Evolutionary conservation across 805 yeast species (phyloP).

Genomic region (Kuraishia capsulata): DNA sequence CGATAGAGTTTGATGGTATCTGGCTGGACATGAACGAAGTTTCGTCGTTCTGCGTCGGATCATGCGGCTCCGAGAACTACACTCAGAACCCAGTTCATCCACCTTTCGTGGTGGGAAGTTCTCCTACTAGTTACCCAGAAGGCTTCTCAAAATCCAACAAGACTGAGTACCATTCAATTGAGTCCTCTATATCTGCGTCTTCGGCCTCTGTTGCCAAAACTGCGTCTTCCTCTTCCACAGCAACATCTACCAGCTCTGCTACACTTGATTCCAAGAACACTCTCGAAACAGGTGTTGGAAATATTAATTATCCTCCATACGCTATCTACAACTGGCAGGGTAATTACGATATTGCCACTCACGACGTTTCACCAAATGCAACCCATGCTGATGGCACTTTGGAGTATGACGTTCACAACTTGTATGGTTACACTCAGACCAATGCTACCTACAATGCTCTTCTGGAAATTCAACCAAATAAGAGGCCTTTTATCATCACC

Average conservation of each 20-base stretch:
- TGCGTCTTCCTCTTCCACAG: not conserved
- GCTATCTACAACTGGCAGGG: constrained; percentile 20
- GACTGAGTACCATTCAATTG: not conserved
- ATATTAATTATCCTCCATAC: constrained; percentile 24
- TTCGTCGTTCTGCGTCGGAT: constrained; percentile 22
- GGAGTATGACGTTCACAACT: constrained; percentile 19
- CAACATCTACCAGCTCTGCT: constrained; percentile 2
- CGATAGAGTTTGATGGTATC: constrained; percentile 7
- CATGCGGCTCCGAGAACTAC: constrained; percentile 13
- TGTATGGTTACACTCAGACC: constrained; percentile 16
- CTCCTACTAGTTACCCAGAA: not conserved
- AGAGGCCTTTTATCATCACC: constrained; percentile 17
- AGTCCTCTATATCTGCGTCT: not conserved
- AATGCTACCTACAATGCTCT: constrained; percentile 3
- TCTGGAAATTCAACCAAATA: constrained; percentile 3
- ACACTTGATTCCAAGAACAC: constrained; percentile 10
- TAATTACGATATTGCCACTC: constrained; percentile 5
- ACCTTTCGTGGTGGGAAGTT: not conserved
- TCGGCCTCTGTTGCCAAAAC: not conserved
- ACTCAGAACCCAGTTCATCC: constrained; percentile 4
- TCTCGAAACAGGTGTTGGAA: constrained; percentile 15
- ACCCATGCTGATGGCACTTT: constrained; percentile 19
- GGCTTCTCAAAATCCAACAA: not conserved
- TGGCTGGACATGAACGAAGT: constrained; percentile 19
- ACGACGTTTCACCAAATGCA: constrained; percentile 20